phyloP scores from a whole-genome alignment of 345 rosid genomes.

The Rhodamnia argentea region DNA sequence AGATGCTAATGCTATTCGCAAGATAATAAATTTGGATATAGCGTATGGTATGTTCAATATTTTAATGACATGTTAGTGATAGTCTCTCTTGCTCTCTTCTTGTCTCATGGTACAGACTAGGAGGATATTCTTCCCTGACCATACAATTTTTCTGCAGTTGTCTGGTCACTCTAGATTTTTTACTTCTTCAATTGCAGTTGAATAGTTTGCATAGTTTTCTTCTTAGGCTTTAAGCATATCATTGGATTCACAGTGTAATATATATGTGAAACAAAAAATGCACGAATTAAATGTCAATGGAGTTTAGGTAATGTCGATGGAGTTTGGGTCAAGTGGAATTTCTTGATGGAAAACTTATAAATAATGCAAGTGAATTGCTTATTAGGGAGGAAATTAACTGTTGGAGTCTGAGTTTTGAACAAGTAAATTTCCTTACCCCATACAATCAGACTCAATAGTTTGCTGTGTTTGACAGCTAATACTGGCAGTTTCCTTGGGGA shows the following conservation, averaged over 20 bases:
- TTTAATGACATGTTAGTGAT: neutral
- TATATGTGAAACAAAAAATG: neutral
- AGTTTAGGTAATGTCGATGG: neutral
- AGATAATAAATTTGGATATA: constrained; percentile 39
- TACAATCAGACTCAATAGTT: neutral
- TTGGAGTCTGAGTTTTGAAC: neutral
- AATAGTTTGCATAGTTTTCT: neutral
- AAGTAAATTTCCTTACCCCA: neutral
- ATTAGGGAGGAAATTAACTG: neutral
- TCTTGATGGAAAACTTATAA: neutral
- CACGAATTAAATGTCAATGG: neutral
- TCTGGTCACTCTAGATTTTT: neutral
- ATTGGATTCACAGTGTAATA: neutral
- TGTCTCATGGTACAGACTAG: neutral
- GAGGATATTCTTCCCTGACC: neutral
- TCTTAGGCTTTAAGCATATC: neutral
- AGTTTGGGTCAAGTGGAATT: neutral
- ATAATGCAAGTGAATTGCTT: neutral
- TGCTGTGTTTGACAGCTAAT: constrained; percentile 31
- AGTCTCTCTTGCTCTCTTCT: neutral
- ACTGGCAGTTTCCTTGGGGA: constrained; percentile 35
- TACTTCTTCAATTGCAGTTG: neutral
- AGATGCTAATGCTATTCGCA: constrained; percentile 53
- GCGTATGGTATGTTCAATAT: constrained; percentile 42
- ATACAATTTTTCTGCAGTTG: neutral